Base-by-base conservation (phyloP, 495 filamentous ascomycete species). In the Talaromyces wortmannii region DNA sequence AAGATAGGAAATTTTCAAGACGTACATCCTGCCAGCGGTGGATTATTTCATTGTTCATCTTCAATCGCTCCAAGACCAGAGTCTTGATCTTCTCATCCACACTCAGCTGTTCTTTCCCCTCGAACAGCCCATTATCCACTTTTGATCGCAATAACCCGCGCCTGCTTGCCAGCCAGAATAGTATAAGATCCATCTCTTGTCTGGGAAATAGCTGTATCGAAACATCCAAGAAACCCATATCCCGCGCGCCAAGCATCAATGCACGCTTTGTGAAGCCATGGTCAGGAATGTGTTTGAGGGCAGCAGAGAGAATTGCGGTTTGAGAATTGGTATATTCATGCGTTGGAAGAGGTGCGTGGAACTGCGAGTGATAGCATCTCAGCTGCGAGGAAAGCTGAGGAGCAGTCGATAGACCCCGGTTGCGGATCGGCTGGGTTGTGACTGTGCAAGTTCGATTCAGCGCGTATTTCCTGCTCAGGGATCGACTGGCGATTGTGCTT, bases 151-250 rank as follows among this genome's bases (percentile, higher is more conserved):
- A 66, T 1, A 78, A 68, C n/a, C 82, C 71, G 4, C 84, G 70
- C 62, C 90, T 82, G 53, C 76, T 86, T 6, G 85, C 79, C 0
- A 97, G 80, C 71, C 94, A 89, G 64, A 88, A 97, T 5, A 81
- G 80, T 50, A 97, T 83, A 13, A 98, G 77, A 53, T 87, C 84
- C 71, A 95, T 96, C 52, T 83, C 82, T 12, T 85, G 90, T 30
- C 83, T 76, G 29, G 91, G 85, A 51, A 98, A 81, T 2, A 97
- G 67, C 61, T 91, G 92, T 40, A 86, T 80, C 15, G 87, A 90
- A 59, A 91, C 87, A 63, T 94, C 89, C 45, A 91, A 86, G 70
- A 92, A 96, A 48, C 90, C 89, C 30, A 82, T 82, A 61, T 92
- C 89, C 61, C 85, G 84, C 43, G 89, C 88, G 61, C 92, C 94